Base-by-base conservation (phyloP, 2,329 filamentous ascomycete genomes). In the Aureobasidium sp. region DNA sequence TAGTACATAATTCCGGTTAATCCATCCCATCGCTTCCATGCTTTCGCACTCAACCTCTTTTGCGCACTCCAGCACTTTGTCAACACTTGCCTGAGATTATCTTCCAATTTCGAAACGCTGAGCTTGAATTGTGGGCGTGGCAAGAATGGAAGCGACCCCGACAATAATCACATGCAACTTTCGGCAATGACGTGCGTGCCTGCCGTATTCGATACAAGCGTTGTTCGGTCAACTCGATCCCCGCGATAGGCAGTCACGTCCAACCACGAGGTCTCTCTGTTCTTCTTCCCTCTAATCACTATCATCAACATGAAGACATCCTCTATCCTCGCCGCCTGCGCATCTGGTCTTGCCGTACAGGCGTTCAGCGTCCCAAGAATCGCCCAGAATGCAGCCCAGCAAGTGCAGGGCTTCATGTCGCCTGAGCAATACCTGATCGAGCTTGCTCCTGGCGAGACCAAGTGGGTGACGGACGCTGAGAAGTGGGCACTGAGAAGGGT, bases 401-500 rank as follows among this genome's bases (percentile, higher is more conserved):
- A 60, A 25, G 53, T 60, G 19, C 68, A 73, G 61, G 62, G 65
- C 35, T 64, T 71, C 21, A 62, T 64, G 23, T 62, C 64, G 45
- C 62, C 65, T 25, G 82, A 87, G 68, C 79, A 79, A 67, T 94
- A 82, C 73, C 80, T 95, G 49, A 85, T 99, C 64, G 92, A 97
- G 77, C 80, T 94, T 27, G 82, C 84, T n/a, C 90, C 90, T 3
- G 90, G 89, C 60, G 81, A 93, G 71, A 92, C 86, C 25, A 79
- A 82, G 79, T 94, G 89, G 88, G 87, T 96, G 33, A 95, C 90
- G 0, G 93, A 97, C 69, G 89, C 96, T 37, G 86, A 96, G 77
- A 99, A 97, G 76, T 96, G 93, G 91, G 85, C 87, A 73, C 77
- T 97, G 65, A 86, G 88, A 69, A 81, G 90, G 67, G 91, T 95